Evolutionary conservation across 495 filamentous ascomycete genomes (phyloP).

Genomic region (Hapsidospora chrysogenum): DNA sequence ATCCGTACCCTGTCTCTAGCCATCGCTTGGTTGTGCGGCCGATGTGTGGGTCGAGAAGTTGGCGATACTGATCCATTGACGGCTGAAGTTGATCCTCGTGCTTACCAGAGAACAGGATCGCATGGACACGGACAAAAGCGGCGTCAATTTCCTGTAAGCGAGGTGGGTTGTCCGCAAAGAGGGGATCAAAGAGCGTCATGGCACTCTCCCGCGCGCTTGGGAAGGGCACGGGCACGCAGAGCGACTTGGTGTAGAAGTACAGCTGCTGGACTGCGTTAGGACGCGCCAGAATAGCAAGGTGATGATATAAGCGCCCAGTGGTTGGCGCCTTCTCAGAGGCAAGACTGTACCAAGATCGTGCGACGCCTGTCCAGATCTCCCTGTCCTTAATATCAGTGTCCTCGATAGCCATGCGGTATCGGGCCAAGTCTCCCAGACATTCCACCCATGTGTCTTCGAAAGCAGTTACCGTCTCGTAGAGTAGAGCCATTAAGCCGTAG

Average conservation of each 20-base stretch:
- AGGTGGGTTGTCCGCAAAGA: conserved; percentile 23
- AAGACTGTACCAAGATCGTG: conserved; percentile 65
- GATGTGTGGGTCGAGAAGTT: conserved; percentile 41
- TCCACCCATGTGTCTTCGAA: conserved; percentile 87
- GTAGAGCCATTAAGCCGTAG: conserved; percentile 64
- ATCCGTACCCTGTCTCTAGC: conserved; percentile 40
- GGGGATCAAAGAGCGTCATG: conserved; percentile 50
- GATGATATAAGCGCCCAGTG: conserved; percentile 66
- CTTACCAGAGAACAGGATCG: conserved; percentile 43
- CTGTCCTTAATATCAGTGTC: conserved; percentile 53
- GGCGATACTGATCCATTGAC: conserved; percentile 32
- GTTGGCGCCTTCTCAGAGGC: conserved; percentile 54
- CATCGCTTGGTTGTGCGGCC: conserved; percentile 38
- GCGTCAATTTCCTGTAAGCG: conserved; percentile 14
- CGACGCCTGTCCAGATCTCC: conserved; percentile 64
- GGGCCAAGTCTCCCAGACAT: conserved; percentile 63
- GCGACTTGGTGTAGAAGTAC: conserved; percentile 45
- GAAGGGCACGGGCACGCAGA: conserved; percentile 39
- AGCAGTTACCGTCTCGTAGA: conserved; percentile 56
- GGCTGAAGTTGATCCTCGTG: conserved; percentile 27
- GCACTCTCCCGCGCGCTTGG: conserved; percentile 50
- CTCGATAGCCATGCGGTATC: conserved; percentile 57
- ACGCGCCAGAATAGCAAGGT: conserved; percentile 64
- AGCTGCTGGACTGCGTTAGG: conserved; percentile 60
- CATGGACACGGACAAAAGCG: conserved; percentile 47